These are phyloP conservation scores for Ceratobasidium papillatum DNA, from an alignment of 1,284 basidiomycete genomes.

Conservation along the genomic window DNA sequence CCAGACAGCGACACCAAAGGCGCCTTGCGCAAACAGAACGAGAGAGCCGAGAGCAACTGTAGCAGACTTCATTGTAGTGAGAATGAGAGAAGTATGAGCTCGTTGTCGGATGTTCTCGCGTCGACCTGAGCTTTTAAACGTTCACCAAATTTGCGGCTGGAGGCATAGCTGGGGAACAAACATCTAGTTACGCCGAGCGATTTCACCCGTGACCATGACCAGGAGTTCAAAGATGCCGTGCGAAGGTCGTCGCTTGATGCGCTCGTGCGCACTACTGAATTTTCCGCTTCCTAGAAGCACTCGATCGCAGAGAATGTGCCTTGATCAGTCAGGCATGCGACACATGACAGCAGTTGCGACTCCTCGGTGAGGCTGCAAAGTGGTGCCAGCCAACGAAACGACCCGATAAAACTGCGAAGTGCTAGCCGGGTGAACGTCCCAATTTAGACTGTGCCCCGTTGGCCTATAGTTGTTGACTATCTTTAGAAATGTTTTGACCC, in stretches of 20 bases:
- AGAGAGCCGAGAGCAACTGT: constrained; percentile 10
- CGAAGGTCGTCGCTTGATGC: background rate
- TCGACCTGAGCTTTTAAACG: constrained; percentile 17
- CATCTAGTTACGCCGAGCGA: constrained; percentile 26
- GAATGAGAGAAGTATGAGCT: background rate
- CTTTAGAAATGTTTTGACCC: background rate
- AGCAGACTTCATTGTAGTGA: constrained; percentile 24
- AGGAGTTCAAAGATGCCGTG: background rate
- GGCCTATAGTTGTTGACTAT: background rate
- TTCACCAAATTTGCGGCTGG: background rate
- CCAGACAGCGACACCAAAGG: constrained; percentile 11
- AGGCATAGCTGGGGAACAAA: background rate
- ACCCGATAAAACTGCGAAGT: constrained; percentile 38
- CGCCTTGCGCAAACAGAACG: constrained; percentile 10
- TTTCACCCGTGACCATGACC: constrained; percentile 16
- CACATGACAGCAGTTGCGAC: constrained; percentile 31
- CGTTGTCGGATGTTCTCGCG: background rate
- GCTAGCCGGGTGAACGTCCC: background rate
- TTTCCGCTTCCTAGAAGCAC: constrained; percentile 6
- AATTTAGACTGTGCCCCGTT: constrained; percentile 11
- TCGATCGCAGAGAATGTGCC: constrained; percentile 6
- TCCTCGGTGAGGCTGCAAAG: background rate
- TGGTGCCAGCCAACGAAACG: background rate
- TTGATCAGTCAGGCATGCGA: background rate
- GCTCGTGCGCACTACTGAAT: background rate